These are phyloP conservation scores for Ogataea minuta DNA, from an alignment of 805 yeast genomes.

Conservation along the genomic window DNA sequence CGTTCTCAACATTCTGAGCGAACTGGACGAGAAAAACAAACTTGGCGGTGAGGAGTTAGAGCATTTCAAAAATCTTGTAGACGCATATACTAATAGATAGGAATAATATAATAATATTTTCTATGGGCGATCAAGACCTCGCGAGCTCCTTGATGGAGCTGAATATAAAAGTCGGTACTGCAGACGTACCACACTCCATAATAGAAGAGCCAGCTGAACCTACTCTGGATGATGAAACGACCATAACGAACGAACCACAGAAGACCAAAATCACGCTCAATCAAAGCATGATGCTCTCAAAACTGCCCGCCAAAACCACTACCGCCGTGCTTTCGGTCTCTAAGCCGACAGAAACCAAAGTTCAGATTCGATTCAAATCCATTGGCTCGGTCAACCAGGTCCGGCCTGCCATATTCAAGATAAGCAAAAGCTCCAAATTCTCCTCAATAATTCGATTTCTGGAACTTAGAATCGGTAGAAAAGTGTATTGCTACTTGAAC, in stretches of 20 bases:
- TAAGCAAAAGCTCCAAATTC: conserved; percentile 46
- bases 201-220: conserved; percentile 5
- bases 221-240: conserved; percentile 10
- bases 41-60: conserved; percentile 18
- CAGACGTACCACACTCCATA: conserved; percentile 2
- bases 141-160: conserved; percentile 20
- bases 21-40: conserved; percentile 35
- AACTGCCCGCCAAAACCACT: conserved; percentile 25
- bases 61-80: conserved; percentile 23
- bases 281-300: conserved; percentile 28
- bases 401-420: conserved; percentile 49
- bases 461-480: conserved; percentile 36
- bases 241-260: conserved; percentile 20
- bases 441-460: conserved; percentile 46
- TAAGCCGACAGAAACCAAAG: conserved; percentile 27
- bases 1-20: conserved; percentile 52
- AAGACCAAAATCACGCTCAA: conserved; percentile 31
- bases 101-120: conserved; percentile 3
- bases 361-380: conserved; percentile 55
- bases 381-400: conserved; percentile 55
- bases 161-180: conserved; percentile 20
- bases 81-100: conserved; percentile 16
- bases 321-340: conserved; percentile 23
- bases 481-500: conserved; percentile 42
- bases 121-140: conserved; percentile 8